A percentile compares a stretch with the other conserved stretches of the same genome.
Evolutionary conservation across 306 rosid species (phyloP).

Genomic region (Fragaria ananassa): DNA sequence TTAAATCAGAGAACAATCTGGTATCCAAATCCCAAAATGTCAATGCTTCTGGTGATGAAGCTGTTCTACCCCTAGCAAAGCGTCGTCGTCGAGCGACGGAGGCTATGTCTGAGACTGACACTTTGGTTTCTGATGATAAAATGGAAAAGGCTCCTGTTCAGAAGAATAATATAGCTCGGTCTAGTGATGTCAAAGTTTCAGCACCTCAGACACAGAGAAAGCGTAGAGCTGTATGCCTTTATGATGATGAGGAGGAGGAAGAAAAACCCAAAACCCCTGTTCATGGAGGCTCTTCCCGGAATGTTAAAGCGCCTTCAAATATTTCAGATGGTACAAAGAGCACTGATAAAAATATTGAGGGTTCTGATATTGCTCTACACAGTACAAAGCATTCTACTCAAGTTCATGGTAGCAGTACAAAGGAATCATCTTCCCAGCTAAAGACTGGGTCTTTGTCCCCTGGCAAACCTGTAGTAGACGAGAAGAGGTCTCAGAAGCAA

Average conservation of each 20-base stretch:
- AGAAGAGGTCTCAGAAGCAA: conserved; percentile 16
- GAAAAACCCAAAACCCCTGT: conserved; percentile 79
- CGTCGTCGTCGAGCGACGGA: conserved; percentile 45
- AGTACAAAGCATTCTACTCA: conserved; percentile 38
- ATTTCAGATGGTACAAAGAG: conserved; percentile 47
- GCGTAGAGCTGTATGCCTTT: conserved; percentile 83
- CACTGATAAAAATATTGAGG: conserved; percentile 35
- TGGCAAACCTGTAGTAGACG: conserved; percentile 27
- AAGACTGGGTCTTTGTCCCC: conserved; percentile 37
- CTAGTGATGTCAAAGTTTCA: conserved; percentile 30
- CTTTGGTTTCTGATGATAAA: conserved; percentile 44
- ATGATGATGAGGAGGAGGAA: conserved; percentile 61
- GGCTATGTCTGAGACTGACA: conserved; percentile 51
- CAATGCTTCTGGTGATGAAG: conserved; percentile 47
- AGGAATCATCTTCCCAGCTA: conserved; percentile 47
- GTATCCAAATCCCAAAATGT: conserved; percentile 38
- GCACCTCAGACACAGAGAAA: conserved; percentile 47
- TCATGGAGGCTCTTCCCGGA: conserved; percentile 76
- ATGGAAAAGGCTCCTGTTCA: conserved; percentile 33
- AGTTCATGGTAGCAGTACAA: conserved; percentile 35
- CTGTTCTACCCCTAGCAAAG: conserved; percentile 46
- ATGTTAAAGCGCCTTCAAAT: conserved; percentile 41
- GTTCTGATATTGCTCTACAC: conserved; percentile 37
- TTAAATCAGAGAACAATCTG: conserved; percentile 53
- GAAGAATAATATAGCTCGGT: conserved; percentile 36